phyloP scores from a whole-genome alignment of 768 basidiomycete species.

The Trametes villosa region DNA sequence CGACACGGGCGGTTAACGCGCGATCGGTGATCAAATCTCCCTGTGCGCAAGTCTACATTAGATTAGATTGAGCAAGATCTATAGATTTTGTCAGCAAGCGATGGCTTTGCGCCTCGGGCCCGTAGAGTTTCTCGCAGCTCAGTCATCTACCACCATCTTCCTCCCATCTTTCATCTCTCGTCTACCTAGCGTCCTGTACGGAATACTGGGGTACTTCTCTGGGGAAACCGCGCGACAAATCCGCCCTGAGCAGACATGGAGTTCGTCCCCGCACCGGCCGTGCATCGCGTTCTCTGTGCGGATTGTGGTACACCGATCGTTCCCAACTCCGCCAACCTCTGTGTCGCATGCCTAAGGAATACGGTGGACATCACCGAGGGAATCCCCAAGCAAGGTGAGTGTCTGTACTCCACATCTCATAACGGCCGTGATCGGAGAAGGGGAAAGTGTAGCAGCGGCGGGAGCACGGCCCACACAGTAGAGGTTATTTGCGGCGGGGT shows the following conservation, averaged over 20 bases:
- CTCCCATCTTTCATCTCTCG: background rate
- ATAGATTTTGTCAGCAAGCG: conserved; percentile 12
- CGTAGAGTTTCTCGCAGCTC: background rate
- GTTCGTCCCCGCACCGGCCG: conserved; percentile 71
- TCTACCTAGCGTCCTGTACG: background rate
- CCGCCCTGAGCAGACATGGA: conserved; percentile 57
- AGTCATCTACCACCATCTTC: background rate
- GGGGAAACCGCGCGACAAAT: background rate
- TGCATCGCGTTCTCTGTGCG: conserved; percentile 86
- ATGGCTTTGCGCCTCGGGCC: background rate
- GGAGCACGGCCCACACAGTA: too few relatives aligned
- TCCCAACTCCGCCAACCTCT: conserved; percentile 91
- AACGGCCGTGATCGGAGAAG: background rate
- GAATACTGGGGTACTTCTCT: too few relatives aligned
- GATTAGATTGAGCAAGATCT: conserved; percentile 8
- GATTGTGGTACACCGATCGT: conserved; percentile 92
- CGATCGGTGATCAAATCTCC: too few relatives aligned
- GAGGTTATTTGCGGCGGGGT: too few relatives aligned
- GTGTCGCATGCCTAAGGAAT: conserved; percentile 87
- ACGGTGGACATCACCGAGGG: conserved; percentile 97
- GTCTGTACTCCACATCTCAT: background rate
- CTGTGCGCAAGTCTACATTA: too few relatives aligned
- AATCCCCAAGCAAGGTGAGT: conserved; percentile 88
- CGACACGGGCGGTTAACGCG: background rate
- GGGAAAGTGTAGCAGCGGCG: too few relatives aligned